Conservation (phyloP, 306 rosid species). For the Pterocarpus santalinus region DNA sequence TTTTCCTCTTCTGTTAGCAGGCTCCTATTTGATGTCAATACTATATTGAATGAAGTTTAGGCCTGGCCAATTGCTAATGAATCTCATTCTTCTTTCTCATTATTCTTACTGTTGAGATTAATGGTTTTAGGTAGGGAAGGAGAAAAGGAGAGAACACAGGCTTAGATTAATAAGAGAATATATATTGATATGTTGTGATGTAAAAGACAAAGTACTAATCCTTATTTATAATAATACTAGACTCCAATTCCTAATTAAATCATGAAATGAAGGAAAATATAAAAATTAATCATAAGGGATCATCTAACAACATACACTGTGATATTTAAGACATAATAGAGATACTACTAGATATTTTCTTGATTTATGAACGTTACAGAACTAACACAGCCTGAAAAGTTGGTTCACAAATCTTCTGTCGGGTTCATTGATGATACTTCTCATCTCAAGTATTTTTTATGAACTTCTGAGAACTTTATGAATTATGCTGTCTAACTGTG, state of each 20-base stretch:
- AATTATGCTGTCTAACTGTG: background rate
- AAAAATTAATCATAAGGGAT: no score
- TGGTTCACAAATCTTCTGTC: background rate
- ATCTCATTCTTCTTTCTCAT: background rate
- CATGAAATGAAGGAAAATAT: no score
- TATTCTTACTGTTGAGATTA: background rate
- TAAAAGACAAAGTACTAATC: background rate
- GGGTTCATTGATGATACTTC: background rate
- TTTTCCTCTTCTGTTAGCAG: background rate
- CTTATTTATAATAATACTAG: background rate
- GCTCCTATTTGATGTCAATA: background rate
- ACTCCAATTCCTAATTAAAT: no score
- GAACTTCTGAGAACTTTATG: background rate
- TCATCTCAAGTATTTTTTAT: slow-evolving; percentile 18
- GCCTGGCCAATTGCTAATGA: no score
- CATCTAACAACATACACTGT: background rate
- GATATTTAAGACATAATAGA: background rate
- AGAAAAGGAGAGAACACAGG: no score
- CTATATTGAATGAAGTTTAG: no score
- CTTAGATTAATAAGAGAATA: background rate
- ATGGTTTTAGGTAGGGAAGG: background rate
- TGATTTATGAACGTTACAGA: background rate
- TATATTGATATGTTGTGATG: background rate
- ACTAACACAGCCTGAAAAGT: background rate
- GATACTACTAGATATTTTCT: no score